Base-by-base conservation (phyloP, 2,329 filamentous ascomycete genomes). In the Sodiomyces alkalinus region DNA sequence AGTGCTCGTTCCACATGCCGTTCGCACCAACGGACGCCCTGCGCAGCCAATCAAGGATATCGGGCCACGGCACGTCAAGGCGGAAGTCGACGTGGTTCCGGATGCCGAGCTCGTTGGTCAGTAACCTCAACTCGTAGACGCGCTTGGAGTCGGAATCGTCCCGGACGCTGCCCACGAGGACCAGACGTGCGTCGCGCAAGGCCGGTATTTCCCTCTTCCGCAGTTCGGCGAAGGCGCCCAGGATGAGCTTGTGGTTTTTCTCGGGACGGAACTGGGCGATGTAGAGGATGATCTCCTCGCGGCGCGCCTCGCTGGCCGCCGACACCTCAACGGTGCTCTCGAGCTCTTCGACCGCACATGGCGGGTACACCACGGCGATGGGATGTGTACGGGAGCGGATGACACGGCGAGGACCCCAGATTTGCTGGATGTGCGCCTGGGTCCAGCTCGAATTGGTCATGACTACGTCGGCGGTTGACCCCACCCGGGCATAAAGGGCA, bases 1-100 rank as follows among this genome's bases (percentile, higher is more conserved):
- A 98, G 52, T 98, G 90, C 57, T 98, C 90, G 49, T 94, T 96
- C 87, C 90, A 98, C 90, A 98, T 98, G 45, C 80, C 83, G 43
- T 98, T 98, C 17, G 92, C 85, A 27, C 90, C 90, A 2, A 98
- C 70, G 12, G 74, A 87, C 4, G 80, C 75, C 36, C 62, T 73
- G 29, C 71, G 60, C 35, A 96, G 61, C 70, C 81, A 85, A 18
- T 79, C 67, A 7, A 94, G 62, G 29, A 98, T 81, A 40, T 83
- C 71, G 4, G 80, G 73, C 85, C 87, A 98, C 16, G 80, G 74
- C 1, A 83, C 86, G 49, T 98, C 86, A 31, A 85, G 75, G 37
- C 92, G 70, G 49, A 98, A 98, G 32, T 83, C 73, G 23, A 94
- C 85, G 10, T 67, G 62, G 29, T 92, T 78, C 45, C 80, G 81